phyloP scores from a whole-genome alignment of 306 rosid genomes.

The Vicia sativa region DNA sequence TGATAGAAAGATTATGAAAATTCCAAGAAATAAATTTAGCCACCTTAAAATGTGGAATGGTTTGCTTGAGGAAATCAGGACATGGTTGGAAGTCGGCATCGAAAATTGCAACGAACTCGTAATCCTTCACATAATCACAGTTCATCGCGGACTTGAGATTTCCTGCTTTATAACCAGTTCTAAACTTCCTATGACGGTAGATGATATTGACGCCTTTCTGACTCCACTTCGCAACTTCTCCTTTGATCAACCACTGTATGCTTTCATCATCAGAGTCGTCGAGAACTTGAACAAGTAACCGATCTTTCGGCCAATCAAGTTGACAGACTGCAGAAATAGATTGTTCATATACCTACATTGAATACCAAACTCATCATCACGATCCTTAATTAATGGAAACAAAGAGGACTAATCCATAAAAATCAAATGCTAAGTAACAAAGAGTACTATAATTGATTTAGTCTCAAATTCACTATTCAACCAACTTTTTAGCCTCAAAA shows the following conservation, averaged over 20 bases:
- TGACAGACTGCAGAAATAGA: constrained; percentile 75
- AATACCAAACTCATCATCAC: constrained; percentile 36
- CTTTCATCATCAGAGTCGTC: constrained; percentile 77
- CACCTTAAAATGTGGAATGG: constrained; percentile 79
- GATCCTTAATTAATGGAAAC: background rate
- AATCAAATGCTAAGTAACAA: background rate
- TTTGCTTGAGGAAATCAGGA: constrained; percentile 62
- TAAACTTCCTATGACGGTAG: constrained; percentile 62
- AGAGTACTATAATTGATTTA: constrained; percentile 3
- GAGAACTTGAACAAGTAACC: constrained; percentile 65
- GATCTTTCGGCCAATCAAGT: constrained; percentile 75
- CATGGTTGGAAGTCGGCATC: constrained; percentile 85
- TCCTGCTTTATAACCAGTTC: constrained; percentile 80
- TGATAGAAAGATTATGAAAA: background rate
- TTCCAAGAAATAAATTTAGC: background rate
- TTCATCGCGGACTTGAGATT: constrained; percentile 85
- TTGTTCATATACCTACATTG: constrained; percentile 70
- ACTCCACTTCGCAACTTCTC: constrained; percentile 68
- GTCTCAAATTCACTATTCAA: background rate
- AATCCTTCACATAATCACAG: constrained; percentile 65
- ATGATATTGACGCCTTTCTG: constrained; percentile 64
- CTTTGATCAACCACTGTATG: constrained; percentile 67
- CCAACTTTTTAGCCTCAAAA: background rate
- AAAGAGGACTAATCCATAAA: constrained; percentile 16
- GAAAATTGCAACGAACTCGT: constrained; percentile 72